phyloP scores from a whole-genome alignment of 768 basidiomycete species.

The Pleurotus giganteus region DNA sequence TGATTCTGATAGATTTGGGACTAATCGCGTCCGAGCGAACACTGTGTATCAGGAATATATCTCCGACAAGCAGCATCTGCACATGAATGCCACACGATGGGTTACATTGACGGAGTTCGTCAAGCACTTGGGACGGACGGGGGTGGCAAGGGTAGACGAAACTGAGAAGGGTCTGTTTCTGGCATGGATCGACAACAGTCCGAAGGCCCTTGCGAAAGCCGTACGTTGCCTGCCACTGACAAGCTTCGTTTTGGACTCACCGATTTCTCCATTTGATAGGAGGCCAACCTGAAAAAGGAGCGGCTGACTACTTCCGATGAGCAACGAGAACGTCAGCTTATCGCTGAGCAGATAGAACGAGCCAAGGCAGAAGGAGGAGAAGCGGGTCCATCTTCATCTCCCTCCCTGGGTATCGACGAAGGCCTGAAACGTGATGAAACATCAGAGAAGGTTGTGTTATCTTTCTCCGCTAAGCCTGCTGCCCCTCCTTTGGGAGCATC shows the following conservation, averaged over 20 bases:
- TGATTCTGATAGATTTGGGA: conserved; percentile 63
- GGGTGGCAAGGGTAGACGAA: conserved; percentile 92
- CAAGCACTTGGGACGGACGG: conserved; percentile 83
- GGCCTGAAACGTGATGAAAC: conserved; percentile 73
- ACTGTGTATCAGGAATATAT: conserved; percentile 98
- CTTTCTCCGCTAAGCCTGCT: conserved; percentile 58
- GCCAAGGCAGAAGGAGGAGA: conserved; percentile 52
- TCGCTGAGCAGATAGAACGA: conserved; percentile 92
- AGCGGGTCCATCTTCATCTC: conserved; percentile 32
- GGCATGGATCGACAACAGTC: conserved; percentile 95
- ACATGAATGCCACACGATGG: conserved; percentile 99
- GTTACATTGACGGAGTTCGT: conserved; percentile 95
- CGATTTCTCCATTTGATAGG: conserved; percentile 37
- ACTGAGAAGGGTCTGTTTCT: conserved; percentile 99
- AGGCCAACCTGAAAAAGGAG: conserved; percentile 89
- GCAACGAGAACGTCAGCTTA: conserved; percentile 84
- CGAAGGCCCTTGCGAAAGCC: conserved; percentile 89
- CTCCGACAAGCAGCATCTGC: conserved; percentile 86
- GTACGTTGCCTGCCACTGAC: conserved; percentile 36
- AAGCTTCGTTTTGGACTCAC: conserved; percentile 5
- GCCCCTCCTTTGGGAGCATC: conserved; percentile 26
- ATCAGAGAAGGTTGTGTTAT: conserved; percentile 72
- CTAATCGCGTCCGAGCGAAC: conserved; percentile 93
- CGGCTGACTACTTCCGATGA: conserved; percentile 90
- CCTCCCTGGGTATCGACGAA: conserved; percentile 44